Conservation (phyloP, 768 basidiomycete species). For the Strobilomyces dryophilus region DNA sequence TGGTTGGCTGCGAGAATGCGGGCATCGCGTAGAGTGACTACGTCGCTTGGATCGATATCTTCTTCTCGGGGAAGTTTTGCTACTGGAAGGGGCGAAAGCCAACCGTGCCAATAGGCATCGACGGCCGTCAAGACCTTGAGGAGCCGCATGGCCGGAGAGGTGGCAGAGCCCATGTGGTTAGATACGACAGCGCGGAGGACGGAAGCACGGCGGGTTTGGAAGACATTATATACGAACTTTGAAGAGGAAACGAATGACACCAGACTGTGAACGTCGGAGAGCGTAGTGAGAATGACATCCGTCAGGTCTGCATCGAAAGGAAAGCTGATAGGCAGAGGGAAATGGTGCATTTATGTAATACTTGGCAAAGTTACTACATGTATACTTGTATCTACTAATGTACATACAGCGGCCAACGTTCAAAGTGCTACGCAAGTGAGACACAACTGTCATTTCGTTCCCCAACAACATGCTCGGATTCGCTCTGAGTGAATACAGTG, state of each 20-base stretch:
- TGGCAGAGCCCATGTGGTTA: constrained; percentile 12
- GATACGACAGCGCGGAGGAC: constrained; percentile 12
- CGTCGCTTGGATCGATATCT: neutral
- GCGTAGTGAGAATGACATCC: constrained; percentile 8
- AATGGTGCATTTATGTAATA: neutral
- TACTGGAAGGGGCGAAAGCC: constrained; percentile 9
- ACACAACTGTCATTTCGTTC: too few relatives aligned
- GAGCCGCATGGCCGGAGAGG: constrained; percentile 11
- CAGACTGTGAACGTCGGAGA: constrained; percentile 9
- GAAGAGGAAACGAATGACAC: constrained; percentile 13
- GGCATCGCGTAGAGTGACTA: constrained; percentile 11
- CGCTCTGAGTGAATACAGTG: too few relatives aligned
- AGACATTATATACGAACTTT: constrained; percentile 17
- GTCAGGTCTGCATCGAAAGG: constrained; percentile 11
- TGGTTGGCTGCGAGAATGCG: constrained; percentile 14
- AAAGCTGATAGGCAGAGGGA: neutral
- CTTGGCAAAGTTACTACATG: too few relatives aligned
- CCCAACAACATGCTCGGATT: too few relatives aligned
- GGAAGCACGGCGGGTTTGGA: constrained; percentile 7
- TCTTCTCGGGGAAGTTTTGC: constrained; percentile 12
- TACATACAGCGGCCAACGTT: too few relatives aligned
- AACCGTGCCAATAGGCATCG: constrained; percentile 16
- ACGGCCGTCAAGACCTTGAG: constrained; percentile 12
- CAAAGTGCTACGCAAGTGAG: too few relatives aligned
- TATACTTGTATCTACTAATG: too few relatives aligned